A percentile compares a stretch with the other conserved stretches of the same genome.
Conservation (phyloP, 805 yeast genomes). For the Ogataea minuta region DNA sequence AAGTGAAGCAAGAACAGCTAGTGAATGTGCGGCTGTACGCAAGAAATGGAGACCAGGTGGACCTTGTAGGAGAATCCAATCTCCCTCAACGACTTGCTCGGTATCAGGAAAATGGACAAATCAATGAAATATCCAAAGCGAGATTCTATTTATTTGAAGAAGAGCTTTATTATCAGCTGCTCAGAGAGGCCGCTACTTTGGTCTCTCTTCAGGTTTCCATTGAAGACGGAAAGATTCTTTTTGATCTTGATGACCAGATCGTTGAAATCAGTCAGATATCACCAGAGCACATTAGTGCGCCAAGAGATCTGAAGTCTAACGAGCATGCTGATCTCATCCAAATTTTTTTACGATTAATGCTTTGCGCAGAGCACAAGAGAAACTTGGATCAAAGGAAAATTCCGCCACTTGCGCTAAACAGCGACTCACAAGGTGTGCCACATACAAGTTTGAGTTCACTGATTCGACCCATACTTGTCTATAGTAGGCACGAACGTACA, state of each 20-base stretch:
- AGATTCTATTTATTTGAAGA: conserved; percentile 82
- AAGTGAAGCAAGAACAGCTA: conserved; percentile 42
- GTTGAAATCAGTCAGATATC: conserved; percentile 70
- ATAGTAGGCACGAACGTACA: conserved; percentile 51
- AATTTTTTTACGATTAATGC: conserved; percentile 53
- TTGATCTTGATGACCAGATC: conserved; percentile 63
- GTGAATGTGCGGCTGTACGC: conserved; percentile 54
- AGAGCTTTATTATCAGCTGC: conserved; percentile 76
- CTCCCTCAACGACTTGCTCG: conserved; percentile 26
- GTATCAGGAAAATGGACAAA: conserved; percentile 14
- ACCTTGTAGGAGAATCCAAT: conserved; percentile 57
- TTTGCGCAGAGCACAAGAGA: conserved; percentile 56
- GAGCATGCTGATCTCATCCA: conserved; percentile 53
- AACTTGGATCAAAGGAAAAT: conserved; percentile 42
- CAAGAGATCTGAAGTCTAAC: conserved; percentile 27
- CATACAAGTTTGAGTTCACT: conserved; percentile 34
- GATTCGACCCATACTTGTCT: conserved; percentile 57
- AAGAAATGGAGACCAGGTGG: conserved; percentile 37
- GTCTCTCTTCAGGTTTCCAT: conserved; percentile 67
- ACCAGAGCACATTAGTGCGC: conserved; percentile 33
- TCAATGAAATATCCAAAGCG: conserved; percentile 60
- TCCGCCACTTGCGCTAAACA: conserved; percentile 47
- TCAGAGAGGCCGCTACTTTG: conserved; percentile 70
- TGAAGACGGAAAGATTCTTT: conserved; percentile 59
- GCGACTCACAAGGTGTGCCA: conserved; percentile 18